These are phyloP conservation scores for Aspergillus clavatus DNA, from an alignment of 2,329 filamentous ascomycete genomes.

Conservation along the genomic window DNA sequence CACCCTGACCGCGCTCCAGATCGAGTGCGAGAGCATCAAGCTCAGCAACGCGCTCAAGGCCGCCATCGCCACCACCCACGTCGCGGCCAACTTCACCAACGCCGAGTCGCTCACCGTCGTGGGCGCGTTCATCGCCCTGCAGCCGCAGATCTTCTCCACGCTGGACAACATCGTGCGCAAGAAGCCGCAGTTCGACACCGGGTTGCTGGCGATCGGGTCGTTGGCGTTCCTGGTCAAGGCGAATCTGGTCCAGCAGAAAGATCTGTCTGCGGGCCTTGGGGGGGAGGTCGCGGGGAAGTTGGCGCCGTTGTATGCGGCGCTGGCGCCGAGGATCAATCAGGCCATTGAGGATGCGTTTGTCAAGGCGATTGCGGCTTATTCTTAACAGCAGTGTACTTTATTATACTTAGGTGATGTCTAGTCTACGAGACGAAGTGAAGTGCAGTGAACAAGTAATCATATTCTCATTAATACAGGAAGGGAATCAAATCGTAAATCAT, in stretches of 20 bases:
- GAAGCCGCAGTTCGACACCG: conserved; percentile 15
- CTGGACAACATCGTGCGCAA: conserved; percentile 16
- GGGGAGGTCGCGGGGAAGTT: conserved; percentile 11
- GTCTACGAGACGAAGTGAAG: too few species aligned
- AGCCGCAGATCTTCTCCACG: conserved; percentile 16
- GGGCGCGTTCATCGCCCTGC: conserved; percentile 9
- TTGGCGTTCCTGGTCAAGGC: conserved; percentile 15
- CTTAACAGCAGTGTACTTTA: too few species aligned
- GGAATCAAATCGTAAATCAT: too few species aligned
- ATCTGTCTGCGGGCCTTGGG: conserved; percentile 12
- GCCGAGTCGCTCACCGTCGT: conserved; percentile 13
- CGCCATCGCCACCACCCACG: conserved; percentile 6
- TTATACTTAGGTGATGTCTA: too few species aligned
- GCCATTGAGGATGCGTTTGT: conserved; percentile 14
- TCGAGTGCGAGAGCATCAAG: conserved; percentile 11
- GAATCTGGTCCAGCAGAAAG: conserved; percentile 12
- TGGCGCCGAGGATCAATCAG: conserved; percentile 14
- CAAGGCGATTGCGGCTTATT: conserved; percentile 13
- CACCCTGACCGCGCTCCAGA: conserved; percentile 13
- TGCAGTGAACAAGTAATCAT: too few species aligned
- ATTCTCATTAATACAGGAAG: too few species aligned
- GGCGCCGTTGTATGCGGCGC: conserved; percentile 8
- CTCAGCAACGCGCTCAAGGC: conserved; percentile 9
- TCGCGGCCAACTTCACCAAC: conserved; percentile 14
- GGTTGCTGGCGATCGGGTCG: conserved; percentile 14